Evolutionary conservation across 441 rosid species (phyloP), one percentile per base, ranked within the genome.

Genomic region (Viola pubescens): DNA sequence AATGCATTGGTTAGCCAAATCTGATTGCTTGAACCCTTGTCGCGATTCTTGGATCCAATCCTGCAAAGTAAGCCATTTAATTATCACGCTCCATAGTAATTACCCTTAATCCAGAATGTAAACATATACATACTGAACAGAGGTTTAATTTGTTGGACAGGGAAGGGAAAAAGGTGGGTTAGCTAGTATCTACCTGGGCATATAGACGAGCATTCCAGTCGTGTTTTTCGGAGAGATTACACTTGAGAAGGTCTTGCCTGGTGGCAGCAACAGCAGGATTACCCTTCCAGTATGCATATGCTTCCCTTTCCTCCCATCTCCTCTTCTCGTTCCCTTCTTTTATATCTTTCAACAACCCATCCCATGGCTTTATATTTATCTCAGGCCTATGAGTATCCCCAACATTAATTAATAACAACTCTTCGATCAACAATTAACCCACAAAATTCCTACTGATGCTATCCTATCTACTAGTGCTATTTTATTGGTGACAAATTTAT

Each of bases 201-300:
- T 52, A 86, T 3, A 86, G 53, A 59, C 86, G 85, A 71, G 83
- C 79, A 47, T 74, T 77, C 88, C 94, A 86, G 56, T 86, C 92
- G 7, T 73, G 75, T 14, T 62, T 38, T 10, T 73, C 66, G 0
- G 94, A 77, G 70, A 81, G 79, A 65, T 86, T 82, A 61, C 94
- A 86, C 65, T 66, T 84, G 59, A 86, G 68, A 39, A 86, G 90
- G 46, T 81, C 83, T 56, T 62, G 61, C 52, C 90, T 76, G 9
- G 75, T 69, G 5, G 51, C 59, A 37, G 83, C 81, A 48, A 84
- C 88, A 4, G 7, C 4, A 4, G 90, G 90, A 64, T 87, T 87
- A 10, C 94, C 94, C 57, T 77, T 87, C 90, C 90, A 87, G 48
- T 77, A 84, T 11, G 90, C 90, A 43, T 73, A 70, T 13, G 88